Conservation (phyloP, 2,329 filamentous ascomycete species). For the Lachnellula willkommii region DNA sequence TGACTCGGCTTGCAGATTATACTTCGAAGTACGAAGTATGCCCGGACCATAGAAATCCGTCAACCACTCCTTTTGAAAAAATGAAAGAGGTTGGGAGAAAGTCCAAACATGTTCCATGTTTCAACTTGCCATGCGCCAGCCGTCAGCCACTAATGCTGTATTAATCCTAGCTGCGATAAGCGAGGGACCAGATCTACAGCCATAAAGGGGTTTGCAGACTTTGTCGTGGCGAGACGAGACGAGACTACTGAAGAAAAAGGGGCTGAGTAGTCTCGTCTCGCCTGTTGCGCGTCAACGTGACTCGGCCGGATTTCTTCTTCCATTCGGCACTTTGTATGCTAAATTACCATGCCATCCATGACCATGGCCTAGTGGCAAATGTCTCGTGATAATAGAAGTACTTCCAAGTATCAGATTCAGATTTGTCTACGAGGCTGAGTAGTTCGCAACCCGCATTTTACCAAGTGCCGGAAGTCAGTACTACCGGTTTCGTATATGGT, state of each 20-base stretch:
- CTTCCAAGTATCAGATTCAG: background rate
- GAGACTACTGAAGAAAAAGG: background rate
- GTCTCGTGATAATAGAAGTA: background rate
- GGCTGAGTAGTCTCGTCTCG: background rate
- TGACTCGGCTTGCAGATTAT: background rate
- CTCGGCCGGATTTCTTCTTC: too few relatives aligned
- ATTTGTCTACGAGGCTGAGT: slow-evolving; percentile 1
- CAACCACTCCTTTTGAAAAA: background rate
- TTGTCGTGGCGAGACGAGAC: background rate
- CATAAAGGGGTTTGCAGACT: background rate
- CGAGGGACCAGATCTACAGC: slow-evolving; percentile 3
- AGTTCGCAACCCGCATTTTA: background rate
- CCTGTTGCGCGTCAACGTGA: background rate
- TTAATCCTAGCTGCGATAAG: background rate
- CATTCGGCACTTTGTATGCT: background rate
- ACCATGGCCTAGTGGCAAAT: background rate
- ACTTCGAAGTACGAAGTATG: background rate
- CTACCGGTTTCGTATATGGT: background rate
- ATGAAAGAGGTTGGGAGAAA: background rate
- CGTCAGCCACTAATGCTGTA: background rate
- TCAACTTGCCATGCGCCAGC: background rate
- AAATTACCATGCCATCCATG: background rate
- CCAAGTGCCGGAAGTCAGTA: background rate
- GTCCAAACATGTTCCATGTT: slow-evolving; percentile 4
- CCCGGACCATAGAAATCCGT: background rate